Evolutionary conservation across 495 filamentous ascomycete genomes (phyloP).

Genomic region (Hypoxylon cercidicola): DNA sequence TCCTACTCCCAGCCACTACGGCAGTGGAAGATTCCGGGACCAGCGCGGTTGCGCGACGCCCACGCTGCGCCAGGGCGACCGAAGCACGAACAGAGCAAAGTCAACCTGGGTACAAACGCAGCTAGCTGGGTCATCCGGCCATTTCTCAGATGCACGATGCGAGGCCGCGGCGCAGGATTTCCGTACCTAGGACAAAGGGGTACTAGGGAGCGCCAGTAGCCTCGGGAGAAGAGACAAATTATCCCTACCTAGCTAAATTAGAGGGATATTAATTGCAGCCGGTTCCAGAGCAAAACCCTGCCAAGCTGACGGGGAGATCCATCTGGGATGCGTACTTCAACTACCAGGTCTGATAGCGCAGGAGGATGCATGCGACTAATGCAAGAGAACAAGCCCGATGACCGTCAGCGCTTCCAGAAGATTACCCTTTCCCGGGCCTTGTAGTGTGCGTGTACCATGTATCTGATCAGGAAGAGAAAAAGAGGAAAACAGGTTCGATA

Average conservation of each 20-base stretch:
- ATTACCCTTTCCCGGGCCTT: neutral
- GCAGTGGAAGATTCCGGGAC: neutral
- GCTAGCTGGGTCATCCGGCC: constrained; percentile 26
- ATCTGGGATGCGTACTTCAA: neutral
- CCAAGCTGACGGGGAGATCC: neutral
- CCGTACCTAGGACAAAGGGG: constrained; percentile 9
- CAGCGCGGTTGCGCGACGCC: neutral
- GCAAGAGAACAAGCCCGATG: neutral
- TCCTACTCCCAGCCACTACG: constrained; percentile 1
- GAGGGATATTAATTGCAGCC: neutral
- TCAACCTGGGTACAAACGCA: constrained; percentile 16
- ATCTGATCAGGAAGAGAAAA: neutral
- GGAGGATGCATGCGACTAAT: constrained; percentile 4
- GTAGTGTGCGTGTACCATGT: too few relatives aligned
- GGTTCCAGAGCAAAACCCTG: neutral
- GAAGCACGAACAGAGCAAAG: constrained; percentile 4
- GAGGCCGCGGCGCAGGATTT: constrained; percentile 18
- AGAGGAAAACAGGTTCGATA: neutral
- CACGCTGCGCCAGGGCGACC: neutral
- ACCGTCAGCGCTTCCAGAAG: constrained; percentile 2
- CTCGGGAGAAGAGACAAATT: neutral
- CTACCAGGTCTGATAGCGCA: neutral
- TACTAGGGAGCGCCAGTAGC: neutral
- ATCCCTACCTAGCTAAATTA: neutral
- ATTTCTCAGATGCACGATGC: constrained; percentile 21